These are phyloP conservation scores for Firmiana major DNA, from an alignment of 345 rosid genomes.

Conservation along the genomic window DNA sequence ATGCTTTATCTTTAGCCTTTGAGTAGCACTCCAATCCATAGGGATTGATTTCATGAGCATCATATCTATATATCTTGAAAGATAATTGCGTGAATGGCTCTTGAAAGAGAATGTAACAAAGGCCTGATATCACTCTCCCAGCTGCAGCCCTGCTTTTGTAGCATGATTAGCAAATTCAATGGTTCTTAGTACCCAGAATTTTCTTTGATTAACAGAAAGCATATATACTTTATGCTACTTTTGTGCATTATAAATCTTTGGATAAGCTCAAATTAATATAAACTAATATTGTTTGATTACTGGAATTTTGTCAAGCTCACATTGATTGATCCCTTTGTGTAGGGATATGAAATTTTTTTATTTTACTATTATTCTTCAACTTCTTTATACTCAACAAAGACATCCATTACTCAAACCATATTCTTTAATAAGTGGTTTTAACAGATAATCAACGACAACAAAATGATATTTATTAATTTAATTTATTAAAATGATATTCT, in stretches of 20 bases:
- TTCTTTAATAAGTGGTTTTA: neutral
- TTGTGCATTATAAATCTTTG: neutral
- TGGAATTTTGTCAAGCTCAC: neutral
- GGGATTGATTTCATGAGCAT: neutral
- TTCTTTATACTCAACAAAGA: conserved; percentile 11
- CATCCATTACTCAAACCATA: conserved; percentile 3
- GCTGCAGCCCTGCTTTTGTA: neutral
- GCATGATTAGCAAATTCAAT: conserved; percentile 3
- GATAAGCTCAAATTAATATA: neutral
- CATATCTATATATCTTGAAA: neutral
- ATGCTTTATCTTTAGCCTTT: neutral
- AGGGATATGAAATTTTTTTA: neutral
- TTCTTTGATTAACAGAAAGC: conserved; percentile 10
- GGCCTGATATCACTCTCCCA: neutral
- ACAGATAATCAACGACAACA: neutral
- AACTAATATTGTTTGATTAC: neutral
- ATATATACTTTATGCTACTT: conserved; percentile 7
- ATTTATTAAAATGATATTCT: too few relatives aligned
- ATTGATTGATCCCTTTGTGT: conserved; percentile 10
- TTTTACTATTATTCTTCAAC: neutral
- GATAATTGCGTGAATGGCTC: neutral
- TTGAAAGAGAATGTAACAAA: neutral
- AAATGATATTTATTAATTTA: too few relatives aligned
- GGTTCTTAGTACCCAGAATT: neutral
- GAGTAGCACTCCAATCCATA: neutral